Conservation (phyloP, 192 early-diverging fungal species). For the Coemansia sp. region DNA sequence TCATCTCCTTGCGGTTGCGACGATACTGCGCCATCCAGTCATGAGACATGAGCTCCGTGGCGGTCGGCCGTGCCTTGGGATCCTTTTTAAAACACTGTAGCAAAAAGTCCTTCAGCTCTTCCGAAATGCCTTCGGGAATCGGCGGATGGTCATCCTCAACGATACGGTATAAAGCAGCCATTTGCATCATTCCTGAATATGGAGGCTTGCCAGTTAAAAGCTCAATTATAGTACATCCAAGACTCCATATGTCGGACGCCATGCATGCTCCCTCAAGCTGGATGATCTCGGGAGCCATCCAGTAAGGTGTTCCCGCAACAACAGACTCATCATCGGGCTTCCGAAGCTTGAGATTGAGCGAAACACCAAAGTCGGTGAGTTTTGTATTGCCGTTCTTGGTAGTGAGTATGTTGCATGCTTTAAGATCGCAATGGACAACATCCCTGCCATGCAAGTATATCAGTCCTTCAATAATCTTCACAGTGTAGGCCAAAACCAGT, state of each 20-base stretch:
- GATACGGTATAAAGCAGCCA: conserved; percentile 93
- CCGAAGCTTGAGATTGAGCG: conserved; percentile 76
- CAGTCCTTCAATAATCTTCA: conserved; percentile 88
- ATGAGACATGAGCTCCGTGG: conserved; percentile 70
- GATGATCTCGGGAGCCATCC: conserved; percentile 93
- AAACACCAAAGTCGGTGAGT: conserved; percentile 95
- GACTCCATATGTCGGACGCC: conserved; percentile 92
- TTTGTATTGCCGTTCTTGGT: conserved; percentile 97
- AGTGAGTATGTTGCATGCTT: conserved; percentile 93
- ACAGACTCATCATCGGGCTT: conserved; percentile 67
- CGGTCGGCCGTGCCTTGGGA: conserved; percentile 68
- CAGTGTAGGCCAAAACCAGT: conserved; percentile 79
- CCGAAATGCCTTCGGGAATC: conserved; percentile 75
- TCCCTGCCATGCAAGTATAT: conserved; percentile 86
- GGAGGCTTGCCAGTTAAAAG: conserved; percentile 91
- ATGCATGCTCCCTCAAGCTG: conserved; percentile 84
- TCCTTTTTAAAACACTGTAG: conserved; percentile 84
- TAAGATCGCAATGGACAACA: conserved; percentile 93
- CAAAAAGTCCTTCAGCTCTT: conserved; percentile 80
- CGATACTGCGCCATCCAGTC: conserved; percentile 65
- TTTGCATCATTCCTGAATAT: conserved; percentile 78
- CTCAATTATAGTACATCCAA: conserved; percentile 94
- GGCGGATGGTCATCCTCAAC: conserved; percentile 90
- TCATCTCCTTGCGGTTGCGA: conserved; percentile 55
- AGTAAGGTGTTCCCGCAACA: conserved; percentile 82